Evolutionary conservation across 2,329 filamentous ascomycete genomes (phyloP), one percentile per base, ranked within the genome.

Genomic region (Elsinoe batatas): DNA sequence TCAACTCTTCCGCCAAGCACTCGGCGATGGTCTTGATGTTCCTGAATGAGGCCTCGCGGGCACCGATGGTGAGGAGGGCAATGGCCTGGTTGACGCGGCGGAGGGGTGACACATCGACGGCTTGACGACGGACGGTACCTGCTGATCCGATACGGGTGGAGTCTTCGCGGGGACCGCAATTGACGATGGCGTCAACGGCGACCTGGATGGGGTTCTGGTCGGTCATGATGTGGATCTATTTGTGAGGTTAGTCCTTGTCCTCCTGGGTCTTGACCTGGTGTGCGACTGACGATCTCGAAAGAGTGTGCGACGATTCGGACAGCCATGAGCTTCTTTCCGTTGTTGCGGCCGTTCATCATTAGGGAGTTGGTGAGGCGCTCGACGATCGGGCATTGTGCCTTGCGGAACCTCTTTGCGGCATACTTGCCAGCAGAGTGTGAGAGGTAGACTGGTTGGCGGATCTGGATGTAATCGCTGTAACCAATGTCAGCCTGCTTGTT

Each of bases 301-400:
- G 91, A 79, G 83, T 98, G 93, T 68, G 91, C 91, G 71, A 98
- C 91, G 69, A 98, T 98, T 79, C 93, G 90, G 76, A 97, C 91
- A 74, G 93, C 94, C 91, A 95, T 96, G 74, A 97, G 85, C 89
- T 98, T 98, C 88, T 98, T 98, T 79, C 93, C 93, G 88, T 96
- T 98, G 88, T 98, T 98, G 80, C 93, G 93, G 79, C 93, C 93
- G 86, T 98, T 95, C 91, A 97, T 97, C 94, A 98, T 98, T 76
- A 98, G 86, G 60, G 93, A 97, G 88, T 98, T 98, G 83, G 93
- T 98, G 70, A 98, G 86, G 76, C 93, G 91, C 88, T 98, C 93
- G 74, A 98, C 96, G 85, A 98, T 97, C 71, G 93, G 93, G 88
- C 93, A 98, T 84, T 97, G 94, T 75, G 94, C 93, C 87, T 98